These are phyloP conservation scores for Pulveroboletus sp. DNA, from an alignment of 768 basidiomycete species.

Conservation along the genomic window DNA sequence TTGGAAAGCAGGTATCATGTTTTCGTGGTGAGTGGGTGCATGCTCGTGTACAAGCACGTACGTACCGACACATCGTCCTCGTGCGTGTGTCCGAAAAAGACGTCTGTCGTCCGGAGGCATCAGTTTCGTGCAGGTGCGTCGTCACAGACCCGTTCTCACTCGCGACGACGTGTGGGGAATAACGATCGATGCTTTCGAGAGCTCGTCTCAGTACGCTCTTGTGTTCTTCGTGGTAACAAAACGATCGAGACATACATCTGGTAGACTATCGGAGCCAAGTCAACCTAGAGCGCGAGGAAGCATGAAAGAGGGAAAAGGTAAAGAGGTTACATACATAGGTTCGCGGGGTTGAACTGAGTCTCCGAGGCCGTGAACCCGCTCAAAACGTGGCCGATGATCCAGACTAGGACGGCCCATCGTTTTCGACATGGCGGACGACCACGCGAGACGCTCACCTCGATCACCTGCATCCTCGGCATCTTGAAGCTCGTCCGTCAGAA, in stretches of 20 bases:
- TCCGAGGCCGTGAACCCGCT: slow-evolving; percentile 44
- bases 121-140: background rate
- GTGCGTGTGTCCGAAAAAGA: slow-evolving; percentile 72
- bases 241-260: slow-evolving; percentile 34
- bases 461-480: slow-evolving; percentile 47
- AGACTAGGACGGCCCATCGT: slow-evolving; percentile 28
- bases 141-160: slow-evolving; percentile 27
- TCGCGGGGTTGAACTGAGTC: slow-evolving; percentile 37
- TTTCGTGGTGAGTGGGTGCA: background rate
- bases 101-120: slow-evolving; percentile 33
- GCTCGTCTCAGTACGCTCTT: background rate
- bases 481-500: slow-evolving; percentile 49
- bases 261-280: slow-evolving; percentile 32
- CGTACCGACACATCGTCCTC: slow-evolving; percentile 57
- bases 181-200: slow-evolving; percentile 38
- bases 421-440: background rate
- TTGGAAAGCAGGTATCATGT: background rate
- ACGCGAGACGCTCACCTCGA: slow-evolving; percentile 28
- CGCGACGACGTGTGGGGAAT: slow-evolving; percentile 44
- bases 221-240: background rate
- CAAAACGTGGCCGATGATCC: slow-evolving; percentile 49
- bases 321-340: slow-evolving; percentile 36
- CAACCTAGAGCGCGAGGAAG: background rate
- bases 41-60: slow-evolving; percentile 19
- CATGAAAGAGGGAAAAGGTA: background rate